phyloP scores from a whole-genome alignment of 768 basidiomycete genomes.

The Calocera viscosa region DNA sequence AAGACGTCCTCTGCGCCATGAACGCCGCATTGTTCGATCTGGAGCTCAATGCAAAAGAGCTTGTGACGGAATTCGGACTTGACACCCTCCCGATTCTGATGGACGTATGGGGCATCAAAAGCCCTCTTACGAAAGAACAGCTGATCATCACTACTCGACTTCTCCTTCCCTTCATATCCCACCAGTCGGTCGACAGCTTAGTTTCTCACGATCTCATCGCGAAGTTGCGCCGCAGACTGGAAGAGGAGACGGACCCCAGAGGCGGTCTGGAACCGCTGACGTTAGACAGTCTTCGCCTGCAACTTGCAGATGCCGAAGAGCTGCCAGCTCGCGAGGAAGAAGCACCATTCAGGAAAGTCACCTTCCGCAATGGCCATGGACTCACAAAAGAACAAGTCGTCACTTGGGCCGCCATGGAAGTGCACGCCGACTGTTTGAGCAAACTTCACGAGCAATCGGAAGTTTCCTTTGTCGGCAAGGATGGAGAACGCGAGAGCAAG shows the following conservation, averaged over 20 bases:
- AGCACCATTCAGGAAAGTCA: slow-evolving; percentile 44
- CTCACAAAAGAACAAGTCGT: slow-evolving; percentile 60
- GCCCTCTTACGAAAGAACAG: slow-evolving; percentile 61
- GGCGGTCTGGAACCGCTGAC: slow-evolving; percentile 55
- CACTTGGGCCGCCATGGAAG: slow-evolving; percentile 64
- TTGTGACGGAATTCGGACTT: slow-evolving; percentile 48
- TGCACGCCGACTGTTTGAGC: slow-evolving; percentile 65
- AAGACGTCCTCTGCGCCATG: slow-evolving; percentile 57
- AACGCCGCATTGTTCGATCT: slow-evolving; percentile 59
- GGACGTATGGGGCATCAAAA: slow-evolving; percentile 66
- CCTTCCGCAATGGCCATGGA: slow-evolving; percentile 60
- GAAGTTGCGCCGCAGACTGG: slow-evolving; percentile 43
- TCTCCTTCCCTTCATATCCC: slow-evolving; percentile 58
- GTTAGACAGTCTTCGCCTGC: slow-evolving; percentile 52
- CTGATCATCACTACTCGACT: slow-evolving; percentile 59
- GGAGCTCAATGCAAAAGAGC: slow-evolving; percentile 57
- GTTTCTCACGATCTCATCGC: slow-evolving; percentile 38
- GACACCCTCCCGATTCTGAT: slow-evolving; percentile 53
- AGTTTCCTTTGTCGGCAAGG: not conserved
- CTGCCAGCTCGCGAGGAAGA: not conserved
- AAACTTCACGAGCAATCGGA: slow-evolving; percentile 35
- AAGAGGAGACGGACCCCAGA: slow-evolving; percentile 49
- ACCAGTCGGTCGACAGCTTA: slow-evolving; percentile 23
- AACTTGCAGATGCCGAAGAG: slow-evolving; percentile 24
- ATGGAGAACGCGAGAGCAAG: slow-evolving; percentile 29